Conservation (phyloP, 169 alveolate genomes). For the Plasmodium gaboni region DNA sequence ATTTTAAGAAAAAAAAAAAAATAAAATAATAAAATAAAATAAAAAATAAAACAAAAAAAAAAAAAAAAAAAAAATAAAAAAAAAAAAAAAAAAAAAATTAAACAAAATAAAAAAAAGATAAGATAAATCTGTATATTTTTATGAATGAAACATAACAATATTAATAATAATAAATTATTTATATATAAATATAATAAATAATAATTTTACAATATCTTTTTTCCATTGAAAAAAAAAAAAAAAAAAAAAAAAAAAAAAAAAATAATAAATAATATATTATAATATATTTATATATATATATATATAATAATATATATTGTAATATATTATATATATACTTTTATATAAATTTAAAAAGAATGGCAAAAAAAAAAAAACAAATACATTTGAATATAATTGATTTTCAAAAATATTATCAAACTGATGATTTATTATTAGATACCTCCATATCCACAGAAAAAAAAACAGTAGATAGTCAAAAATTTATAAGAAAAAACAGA, state of each 20-base stretch:
- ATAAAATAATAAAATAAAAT: constrained; percentile 11
- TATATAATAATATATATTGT: no score
- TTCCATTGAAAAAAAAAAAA: not conserved
- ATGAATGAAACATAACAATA: not conserved
- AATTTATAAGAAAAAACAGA: constrained; percentile 26
- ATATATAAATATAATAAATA: not conserved
- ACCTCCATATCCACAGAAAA: constrained; percentile 3
- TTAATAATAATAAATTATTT: not conserved
- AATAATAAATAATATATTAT: no score
- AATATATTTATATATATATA: no score
- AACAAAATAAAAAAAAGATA: not conserved
- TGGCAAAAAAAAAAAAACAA: constrained; percentile 71
- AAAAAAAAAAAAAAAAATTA: constrained; percentile 18
- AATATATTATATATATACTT: constrained; percentile 4
- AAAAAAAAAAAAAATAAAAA: not conserved
- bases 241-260: no score
- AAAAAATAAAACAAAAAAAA: not conserved
- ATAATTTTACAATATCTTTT: not conserved
- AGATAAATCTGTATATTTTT: constrained; percentile 10
- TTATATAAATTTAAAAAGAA: constrained; percentile 4
- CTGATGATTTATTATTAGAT: constrained; percentile 41
- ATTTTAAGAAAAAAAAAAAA: not conserved
- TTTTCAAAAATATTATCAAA: constrained; percentile 60
- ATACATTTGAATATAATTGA: constrained; percentile 58
- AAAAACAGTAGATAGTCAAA: constrained; percentile 2